phyloP scores from a whole-genome alignment of 2,329 filamentous ascomycete species.

The Ciborinia camelliae region DNA sequence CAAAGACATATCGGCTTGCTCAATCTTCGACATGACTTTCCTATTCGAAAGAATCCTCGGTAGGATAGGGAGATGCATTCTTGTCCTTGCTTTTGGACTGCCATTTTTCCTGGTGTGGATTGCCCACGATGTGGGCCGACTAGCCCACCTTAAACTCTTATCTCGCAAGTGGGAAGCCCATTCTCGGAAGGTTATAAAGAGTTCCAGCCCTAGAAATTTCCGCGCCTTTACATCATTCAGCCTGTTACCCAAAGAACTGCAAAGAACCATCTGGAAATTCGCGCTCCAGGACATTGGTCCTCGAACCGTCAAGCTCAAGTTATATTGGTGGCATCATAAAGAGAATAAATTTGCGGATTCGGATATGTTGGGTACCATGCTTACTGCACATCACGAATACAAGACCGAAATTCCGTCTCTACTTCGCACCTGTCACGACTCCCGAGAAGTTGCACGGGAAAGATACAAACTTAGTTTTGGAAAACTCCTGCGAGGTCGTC shows the following conservation, averaged over 20 bases:
- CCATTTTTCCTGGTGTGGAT: rapidly evolving
- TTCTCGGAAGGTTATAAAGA: not conserved
- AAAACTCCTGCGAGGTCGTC: not conserved
- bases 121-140: not conserved
- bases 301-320: not conserved
- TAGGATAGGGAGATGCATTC: too few species aligned
- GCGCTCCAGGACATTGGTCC: not conserved
- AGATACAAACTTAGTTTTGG: not conserved
- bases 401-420: not conserved
- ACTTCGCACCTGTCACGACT: not conserved
- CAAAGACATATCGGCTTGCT: too few species aligned
- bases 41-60: too few species aligned
- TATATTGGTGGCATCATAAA: not conserved
- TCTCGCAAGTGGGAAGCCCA: not conserved
- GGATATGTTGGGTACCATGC: not conserved
- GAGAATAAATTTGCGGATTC: rapidly evolving
- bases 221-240: not conserved
- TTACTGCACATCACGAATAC: not conserved
- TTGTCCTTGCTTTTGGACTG: not conserved
- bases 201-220: not conserved
- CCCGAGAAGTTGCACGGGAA: not conserved
- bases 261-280: not conserved
- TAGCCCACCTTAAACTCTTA: not conserved
- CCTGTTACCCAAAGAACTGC: not conserved
- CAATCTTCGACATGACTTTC: too few species aligned